Evolutionary conservation across 2,329 filamentous ascomycete genomes (phyloP), one percentile per base, ranked within the genome.

Genomic region (Byssochlamys sp.): DNA sequence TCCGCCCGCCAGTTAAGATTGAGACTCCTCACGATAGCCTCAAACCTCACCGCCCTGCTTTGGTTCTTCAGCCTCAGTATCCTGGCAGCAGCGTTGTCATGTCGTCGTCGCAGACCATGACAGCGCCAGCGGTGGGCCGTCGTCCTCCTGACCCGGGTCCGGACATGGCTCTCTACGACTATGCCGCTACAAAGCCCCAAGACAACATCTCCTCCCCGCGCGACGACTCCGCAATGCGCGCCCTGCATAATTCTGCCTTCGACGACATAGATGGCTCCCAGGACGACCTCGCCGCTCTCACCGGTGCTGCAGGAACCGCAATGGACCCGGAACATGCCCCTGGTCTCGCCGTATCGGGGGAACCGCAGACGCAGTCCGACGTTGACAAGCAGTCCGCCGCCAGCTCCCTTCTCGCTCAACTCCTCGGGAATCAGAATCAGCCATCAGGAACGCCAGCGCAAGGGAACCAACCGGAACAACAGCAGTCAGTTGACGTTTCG

Each of bases 71-170:
- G 55, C 59, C 61, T 57, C 55, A 52, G 58, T 57, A 48, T 62
- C 56, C 57, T 58, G 62, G 61, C 66, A 65, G 59, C 63, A 67
- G 68, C 67, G 66, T 45, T 73, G 70, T 70, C 71, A 75, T 75
- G 73, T 75, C 73, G 70, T 73, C 69, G 65, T 75, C 73, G 69
- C 73, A 75, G 72, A 75, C 73, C 71, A 74, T 76, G 73, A 75
- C 73, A 68, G 73, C 74, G 72, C 73, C 74, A 71, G 71, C 73
- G 66, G 69, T 76, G 72, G 72, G 73, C 67, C 74, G 74, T 73
- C 70, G 70, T 65, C 73, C 74, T 66, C 71, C 70, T 63, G 73
- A 76, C 66, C 65, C 73, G 66, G 73, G 71, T 60, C 67, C 69
- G 60, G 69, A 73, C 61, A 70, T 69, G 69, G 71, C 73, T 60